phyloP scores from a whole-genome alignment of 805 yeast genomes.

The Pichia scutulata region DNA sequence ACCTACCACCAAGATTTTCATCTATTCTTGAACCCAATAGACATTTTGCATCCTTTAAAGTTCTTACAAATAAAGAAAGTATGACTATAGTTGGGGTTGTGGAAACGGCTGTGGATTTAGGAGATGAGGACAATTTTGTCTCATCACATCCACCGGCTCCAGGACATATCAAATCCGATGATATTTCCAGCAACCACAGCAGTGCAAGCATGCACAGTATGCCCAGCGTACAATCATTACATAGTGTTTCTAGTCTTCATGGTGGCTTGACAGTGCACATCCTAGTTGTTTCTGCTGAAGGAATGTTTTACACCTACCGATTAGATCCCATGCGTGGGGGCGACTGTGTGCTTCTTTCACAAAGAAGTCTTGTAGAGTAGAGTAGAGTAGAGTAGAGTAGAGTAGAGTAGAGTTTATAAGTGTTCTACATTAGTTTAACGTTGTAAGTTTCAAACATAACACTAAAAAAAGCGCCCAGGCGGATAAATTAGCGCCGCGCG shows the following conservation, averaged over 20 bases:
- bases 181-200: slow-evolving; percentile 5
- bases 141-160: neutral
- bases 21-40: slow-evolving; percentile 87
- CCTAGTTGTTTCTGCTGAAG: slow-evolving; percentile 80
- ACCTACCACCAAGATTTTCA: slow-evolving; percentile 74
- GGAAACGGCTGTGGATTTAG: slow-evolving; percentile 20
- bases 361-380: slow-evolving; percentile 30
- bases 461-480: too few relatives aligned
- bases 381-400: too few relatives aligned
- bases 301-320: slow-evolving; percentile 76
- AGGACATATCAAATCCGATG: slow-evolving; percentile 12
- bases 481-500: too few relatives aligned
- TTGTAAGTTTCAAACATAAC: neutral
- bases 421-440: neutral
- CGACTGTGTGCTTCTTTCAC: slow-evolving; percentile 77
- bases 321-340: slow-evolving; percentile 89
- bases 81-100: slow-evolving; percentile 45
- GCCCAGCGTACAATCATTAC: slow-evolving; percentile 2
- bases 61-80: slow-evolving; percentile 36
- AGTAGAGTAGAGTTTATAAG: slow-evolving; percentile 18
- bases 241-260: neutral
- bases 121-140: neutral
- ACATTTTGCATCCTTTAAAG: slow-evolving; percentile 75
- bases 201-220: slow-evolving; percentile 1
- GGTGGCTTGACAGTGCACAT: slow-evolving; percentile 38